A percentile compares a stretch with the other conserved stretches of the same genome.
These are phyloP conservation scores for Thermochaetoides thermophila DNA, from an alignment of 495 filamentous ascomycete genomes.

Conservation along the genomic window DNA sequence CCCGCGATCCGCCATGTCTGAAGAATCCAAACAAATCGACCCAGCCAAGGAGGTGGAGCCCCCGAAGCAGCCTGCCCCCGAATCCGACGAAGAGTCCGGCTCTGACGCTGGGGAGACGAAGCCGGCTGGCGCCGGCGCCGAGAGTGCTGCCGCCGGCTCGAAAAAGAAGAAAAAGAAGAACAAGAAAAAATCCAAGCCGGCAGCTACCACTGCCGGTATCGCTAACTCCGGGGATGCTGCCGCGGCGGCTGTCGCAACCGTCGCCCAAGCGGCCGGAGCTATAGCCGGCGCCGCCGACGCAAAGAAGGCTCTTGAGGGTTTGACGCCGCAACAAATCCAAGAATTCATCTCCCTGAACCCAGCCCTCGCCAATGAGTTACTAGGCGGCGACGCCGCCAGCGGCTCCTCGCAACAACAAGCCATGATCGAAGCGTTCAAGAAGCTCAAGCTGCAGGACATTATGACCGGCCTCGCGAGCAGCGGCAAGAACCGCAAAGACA, in stretches of 20 bases:
- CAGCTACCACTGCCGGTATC: slow-evolving; percentile 5
- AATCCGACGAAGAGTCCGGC: slow-evolving; percentile 26
- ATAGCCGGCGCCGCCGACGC: no score
- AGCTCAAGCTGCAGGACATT: slow-evolving; percentile 61
- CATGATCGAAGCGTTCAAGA: slow-evolving; percentile 48
- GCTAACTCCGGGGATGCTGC: no score
- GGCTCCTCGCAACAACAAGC: slow-evolving; percentile 17
- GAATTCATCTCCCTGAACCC: slow-evolving; percentile 48
- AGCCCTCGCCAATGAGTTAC: slow-evolving; percentile 41
- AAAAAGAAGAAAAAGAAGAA: slow-evolving; percentile 40
- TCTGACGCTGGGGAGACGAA: slow-evolving; percentile 18
- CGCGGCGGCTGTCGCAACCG: no score
- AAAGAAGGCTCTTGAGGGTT: slow-evolving; percentile 28
- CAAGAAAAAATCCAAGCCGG: slow-evolving; percentile 37
- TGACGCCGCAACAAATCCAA: slow-evolving; percentile 32
- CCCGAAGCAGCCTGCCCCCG: slow-evolving; percentile 13
- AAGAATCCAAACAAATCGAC: slow-evolving; percentile 35
- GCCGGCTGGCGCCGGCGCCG: slow-evolving; percentile 5
- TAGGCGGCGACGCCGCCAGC: slow-evolving; percentile 13
- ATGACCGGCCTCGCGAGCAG: slow-evolving; percentile 62
- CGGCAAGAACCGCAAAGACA: slow-evolving; percentile 85
- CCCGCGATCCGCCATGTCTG: no score
- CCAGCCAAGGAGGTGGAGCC: slow-evolving; percentile 11
- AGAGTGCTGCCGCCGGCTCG: slow-evolving; percentile 11
- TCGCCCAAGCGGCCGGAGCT: no score